phyloP scores from a whole-genome alignment of 495 filamentous ascomycete species.

The Venustampulla echinocandica region DNA sequence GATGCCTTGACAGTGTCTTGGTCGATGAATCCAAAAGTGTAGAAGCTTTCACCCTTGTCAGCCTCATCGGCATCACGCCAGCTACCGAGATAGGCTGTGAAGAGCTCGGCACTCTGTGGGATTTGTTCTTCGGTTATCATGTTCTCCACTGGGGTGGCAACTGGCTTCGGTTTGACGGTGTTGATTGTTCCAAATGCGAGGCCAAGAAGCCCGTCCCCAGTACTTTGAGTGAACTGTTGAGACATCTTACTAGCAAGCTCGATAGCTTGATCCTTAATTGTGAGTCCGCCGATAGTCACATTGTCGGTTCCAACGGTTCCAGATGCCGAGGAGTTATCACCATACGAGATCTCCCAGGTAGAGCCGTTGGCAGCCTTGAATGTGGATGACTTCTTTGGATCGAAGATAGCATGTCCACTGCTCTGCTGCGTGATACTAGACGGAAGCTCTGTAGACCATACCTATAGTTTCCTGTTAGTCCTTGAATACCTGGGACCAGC shows the following conservation, averaged over 20 bases:
- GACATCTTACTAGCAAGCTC: constrained; percentile 63
- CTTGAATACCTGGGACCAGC: not conserved
- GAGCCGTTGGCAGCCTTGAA: constrained; percentile 43
- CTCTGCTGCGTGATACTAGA: constrained; percentile 27
- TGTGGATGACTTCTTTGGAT: constrained; percentile 52
- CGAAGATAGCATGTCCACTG: constrained; percentile 41
- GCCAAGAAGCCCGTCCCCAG: constrained; percentile 66
- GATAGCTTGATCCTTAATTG: constrained; percentile 57
- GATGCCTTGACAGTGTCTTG: constrained; percentile 48
- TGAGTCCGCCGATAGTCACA: constrained; percentile 58
- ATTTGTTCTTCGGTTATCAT: constrained; percentile 65
- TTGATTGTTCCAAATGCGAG: constrained; percentile 65
- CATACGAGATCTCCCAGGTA: constrained; percentile 65
- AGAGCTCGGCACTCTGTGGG: constrained; percentile 52
- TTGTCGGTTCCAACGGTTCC: constrained; percentile 64
- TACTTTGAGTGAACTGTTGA: constrained; percentile 45
- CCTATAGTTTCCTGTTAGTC: constrained; percentile 29
- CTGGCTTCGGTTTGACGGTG: constrained; percentile 51
- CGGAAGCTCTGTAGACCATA: constrained; percentile 53
- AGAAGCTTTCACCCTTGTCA: constrained; percentile 56
- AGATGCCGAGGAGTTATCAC: constrained; percentile 62
- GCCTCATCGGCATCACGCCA: constrained; percentile 47
- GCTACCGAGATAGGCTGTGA: constrained; percentile 64
- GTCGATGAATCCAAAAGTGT: constrained; percentile 75
- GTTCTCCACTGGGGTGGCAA: constrained; percentile 66